Evolutionary conservation across 2,329 filamentous ascomycete genomes (phyloP).

Genomic region (Neopestalotiopsis clavispora): DNA sequence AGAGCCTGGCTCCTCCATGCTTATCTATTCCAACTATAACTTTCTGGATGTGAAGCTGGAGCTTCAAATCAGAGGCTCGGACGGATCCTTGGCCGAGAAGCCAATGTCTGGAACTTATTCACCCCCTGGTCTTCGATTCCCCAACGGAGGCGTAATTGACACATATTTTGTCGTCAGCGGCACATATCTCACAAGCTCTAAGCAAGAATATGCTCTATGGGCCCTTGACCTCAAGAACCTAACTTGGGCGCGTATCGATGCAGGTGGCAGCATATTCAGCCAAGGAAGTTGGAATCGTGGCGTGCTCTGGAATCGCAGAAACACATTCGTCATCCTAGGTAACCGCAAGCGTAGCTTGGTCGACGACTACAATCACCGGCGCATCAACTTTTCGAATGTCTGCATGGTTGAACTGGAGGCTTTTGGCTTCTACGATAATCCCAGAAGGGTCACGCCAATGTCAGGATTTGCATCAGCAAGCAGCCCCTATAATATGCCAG

Average conservation of each 20-base stretch:
- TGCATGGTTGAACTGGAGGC: constrained; percentile 97
- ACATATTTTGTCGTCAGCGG: constrained; percentile 97
- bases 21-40: constrained; percentile 99
- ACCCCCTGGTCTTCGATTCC: constrained; percentile 90
- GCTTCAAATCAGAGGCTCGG: constrained; percentile 83
- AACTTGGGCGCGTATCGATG: constrained; percentile 95
- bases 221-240: constrained; percentile 86
- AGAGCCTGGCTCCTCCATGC: constrained; percentile 74
- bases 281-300: constrained; percentile 98
- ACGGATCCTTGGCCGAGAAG: constrained; percentile 84
- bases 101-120: constrained; percentile 87
- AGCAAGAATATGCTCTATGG: constrained; percentile 98
- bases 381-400: constrained; percentile 96
- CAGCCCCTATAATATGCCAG: constrained; percentile 65
- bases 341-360: constrained; percentile 93
- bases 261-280: constrained; percentile 90
- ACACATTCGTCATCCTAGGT: constrained; percentile 93
- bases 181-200: constrained; percentile 95
- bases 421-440: constrained; percentile 97
- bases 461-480: constrained; percentile 87
- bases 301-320: constrained; percentile 89
- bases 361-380: constrained; percentile 96
- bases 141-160: constrained; percentile 93
- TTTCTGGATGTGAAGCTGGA: constrained; percentile 97
- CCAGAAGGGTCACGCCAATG: constrained; percentile 75